Conservation (phyloP, 2,329 filamentous ascomycete species). For the Aspergillus carbonarius region DNA sequence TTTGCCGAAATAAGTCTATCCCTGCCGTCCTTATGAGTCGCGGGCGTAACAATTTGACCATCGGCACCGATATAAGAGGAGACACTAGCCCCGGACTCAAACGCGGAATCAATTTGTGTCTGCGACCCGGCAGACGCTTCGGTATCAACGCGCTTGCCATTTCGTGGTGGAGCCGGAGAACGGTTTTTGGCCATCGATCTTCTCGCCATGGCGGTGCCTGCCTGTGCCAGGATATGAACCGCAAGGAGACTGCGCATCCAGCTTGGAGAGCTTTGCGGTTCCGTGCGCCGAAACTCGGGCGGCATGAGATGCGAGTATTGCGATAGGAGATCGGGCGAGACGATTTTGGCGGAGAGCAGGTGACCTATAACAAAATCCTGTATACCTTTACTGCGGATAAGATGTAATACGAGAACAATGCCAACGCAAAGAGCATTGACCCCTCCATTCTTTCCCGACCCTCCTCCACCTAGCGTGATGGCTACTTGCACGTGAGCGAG, state of each 20-base stretch:
- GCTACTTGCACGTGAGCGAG: slow-evolving; percentile 92
- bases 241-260: slow-evolving; percentile 50
- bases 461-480: slow-evolving; percentile 81
- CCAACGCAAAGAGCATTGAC: slow-evolving; percentile 48
- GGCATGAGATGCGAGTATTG: slow-evolving; percentile 46
- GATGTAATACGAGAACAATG: slow-evolving; percentile 47
- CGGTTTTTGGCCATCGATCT: slow-evolving; percentile 48
- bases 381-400: slow-evolving; percentile 47
- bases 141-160: slow-evolving; percentile 46
- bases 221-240: slow-evolving; percentile 51
- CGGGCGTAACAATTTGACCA: slow-evolving; percentile 52
- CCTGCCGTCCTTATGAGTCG: slow-evolving; percentile 53
- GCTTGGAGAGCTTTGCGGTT: slow-evolving; percentile 44
- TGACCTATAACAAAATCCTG: slow-evolving; percentile 52
- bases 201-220: slow-evolving; percentile 48
- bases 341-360: slow-evolving; percentile 45
- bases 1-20: slow-evolving; percentile 65
- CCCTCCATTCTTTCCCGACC: slow-evolving; percentile 47
- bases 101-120: slow-evolving; percentile 42
- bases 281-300: slow-evolving; percentile 43
- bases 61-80: slow-evolving; percentile 43
- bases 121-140: slow-evolving; percentile 47
- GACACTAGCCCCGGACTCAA: slow-evolving; percentile 44
- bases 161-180: slow-evolving; percentile 40
- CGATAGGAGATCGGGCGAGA: slow-evolving; percentile 43